phyloP scores from a whole-genome alignment of 495 filamentous ascomycete genomes.

The Lasiosphaeria hispida region DNA sequence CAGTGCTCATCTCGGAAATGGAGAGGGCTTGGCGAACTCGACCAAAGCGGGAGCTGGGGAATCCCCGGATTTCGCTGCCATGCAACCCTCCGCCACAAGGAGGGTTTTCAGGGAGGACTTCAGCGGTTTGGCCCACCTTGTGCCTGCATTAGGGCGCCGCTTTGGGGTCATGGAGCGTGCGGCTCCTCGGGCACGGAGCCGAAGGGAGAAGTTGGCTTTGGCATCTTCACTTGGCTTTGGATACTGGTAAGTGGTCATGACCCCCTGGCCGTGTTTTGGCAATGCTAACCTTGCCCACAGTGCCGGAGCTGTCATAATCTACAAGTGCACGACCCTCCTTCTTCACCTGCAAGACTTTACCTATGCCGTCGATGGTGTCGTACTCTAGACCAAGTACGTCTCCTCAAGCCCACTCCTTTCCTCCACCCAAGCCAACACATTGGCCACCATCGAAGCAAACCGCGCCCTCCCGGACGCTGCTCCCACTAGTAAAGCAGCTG shows the following conservation, averaged over 20 bases:
- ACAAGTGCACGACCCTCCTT: constrained; percentile 25
- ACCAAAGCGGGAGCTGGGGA: too few species aligned
- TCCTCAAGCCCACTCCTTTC: not conserved
- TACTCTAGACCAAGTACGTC: constrained; percentile 32
- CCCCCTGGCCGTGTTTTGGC: not conserved
- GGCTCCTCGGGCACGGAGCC: too few species aligned
- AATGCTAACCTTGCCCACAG: too few species aligned
- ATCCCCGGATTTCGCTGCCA: too few species aligned
- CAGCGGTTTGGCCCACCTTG: too few species aligned
- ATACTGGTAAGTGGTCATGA: constrained; percentile 19
- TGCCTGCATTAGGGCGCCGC: too few species aligned
- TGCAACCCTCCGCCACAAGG: too few species aligned
- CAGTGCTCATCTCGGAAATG: too few species aligned
- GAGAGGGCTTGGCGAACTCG: too few species aligned
- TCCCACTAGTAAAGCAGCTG: constrained; percentile 23
- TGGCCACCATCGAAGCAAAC: constrained; percentile 24
- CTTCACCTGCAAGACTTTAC: constrained; percentile 22
- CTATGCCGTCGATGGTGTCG: constrained; percentile 23
- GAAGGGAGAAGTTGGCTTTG: constrained; percentile 29
- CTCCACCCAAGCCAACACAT: not conserved
- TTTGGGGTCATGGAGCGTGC: too few species aligned
- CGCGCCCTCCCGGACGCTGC: constrained; percentile 22
- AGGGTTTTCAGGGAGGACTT: too few species aligned
- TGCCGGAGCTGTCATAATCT: constrained; percentile 19
- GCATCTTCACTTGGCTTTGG: constrained; percentile 25